These are phyloP conservation scores for Aphanomyces astaci DNA, from an alignment of 352 stramenopile genomes.

Conservation along the genomic window DNA sequence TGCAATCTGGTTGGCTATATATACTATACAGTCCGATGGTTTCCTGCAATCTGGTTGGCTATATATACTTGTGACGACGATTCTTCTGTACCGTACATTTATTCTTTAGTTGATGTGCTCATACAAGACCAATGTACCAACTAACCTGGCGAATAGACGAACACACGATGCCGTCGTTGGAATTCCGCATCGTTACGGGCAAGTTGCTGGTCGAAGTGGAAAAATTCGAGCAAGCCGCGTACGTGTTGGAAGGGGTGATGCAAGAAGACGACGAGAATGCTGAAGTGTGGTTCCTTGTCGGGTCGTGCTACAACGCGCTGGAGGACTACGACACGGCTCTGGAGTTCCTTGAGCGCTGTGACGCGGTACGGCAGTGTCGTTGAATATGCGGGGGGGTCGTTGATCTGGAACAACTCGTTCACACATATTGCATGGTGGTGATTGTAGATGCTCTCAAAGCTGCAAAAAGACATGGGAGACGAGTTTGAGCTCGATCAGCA, in stretches of 20 bases:
- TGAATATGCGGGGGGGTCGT: too few relatives aligned
- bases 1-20: too few relatives aligned
- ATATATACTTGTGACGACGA: too few relatives aligned
- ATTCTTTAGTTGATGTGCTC: too few relatives aligned
- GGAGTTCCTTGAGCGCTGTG: slow-evolving; percentile 82
- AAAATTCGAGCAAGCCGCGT: slow-evolving; percentile 66
- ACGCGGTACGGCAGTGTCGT: slow-evolving; percentile 21
- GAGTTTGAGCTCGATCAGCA: slow-evolving; percentile 74
- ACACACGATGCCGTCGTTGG: slow-evolving; percentile 64
- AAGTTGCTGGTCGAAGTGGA: slow-evolving; percentile 85
- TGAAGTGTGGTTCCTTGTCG: slow-evolving; percentile 85
- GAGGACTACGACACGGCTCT: slow-evolving; percentile 71
- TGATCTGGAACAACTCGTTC: too few relatives aligned
- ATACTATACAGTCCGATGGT: too few relatives aligned
- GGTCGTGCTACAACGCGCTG: slow-evolving; percentile 80
- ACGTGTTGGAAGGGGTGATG: slow-evolving; percentile 82
- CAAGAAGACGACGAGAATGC: slow-evolving; percentile 86
- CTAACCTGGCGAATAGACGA: slow-evolving; percentile 50
- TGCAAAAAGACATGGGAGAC: slow-evolving; percentile 60
- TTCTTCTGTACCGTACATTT: too few relatives aligned
- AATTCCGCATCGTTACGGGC: slow-evolving; percentile 75
- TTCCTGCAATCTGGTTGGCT: too few relatives aligned
- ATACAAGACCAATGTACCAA: too few relatives aligned
- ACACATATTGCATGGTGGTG: too few relatives aligned
- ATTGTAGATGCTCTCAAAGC: slow-evolving; percentile 56